Percentiles rank a stretch among this genome's conserved stretches.
Evolutionary conservation across 2,329 filamentous ascomycete genomes (phyloP).

Genomic region (Neophaeococcomyces aloes): DNA sequence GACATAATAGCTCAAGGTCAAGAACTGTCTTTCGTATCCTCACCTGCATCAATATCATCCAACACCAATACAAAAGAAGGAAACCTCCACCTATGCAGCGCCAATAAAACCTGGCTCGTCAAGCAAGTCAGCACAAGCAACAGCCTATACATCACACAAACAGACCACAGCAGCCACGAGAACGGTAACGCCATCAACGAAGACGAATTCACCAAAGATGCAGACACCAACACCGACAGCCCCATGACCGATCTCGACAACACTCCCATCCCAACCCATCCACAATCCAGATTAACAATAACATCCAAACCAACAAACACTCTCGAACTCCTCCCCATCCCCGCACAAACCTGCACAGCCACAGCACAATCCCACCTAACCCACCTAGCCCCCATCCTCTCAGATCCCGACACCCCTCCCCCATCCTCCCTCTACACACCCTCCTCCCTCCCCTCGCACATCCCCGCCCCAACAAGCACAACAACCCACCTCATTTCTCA

Average conservation of each 20-base stretch:
- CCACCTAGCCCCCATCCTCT: neutral
- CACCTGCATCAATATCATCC: constrained; percentile 10
- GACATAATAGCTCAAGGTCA: constrained; percentile 39
- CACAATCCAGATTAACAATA: constrained; percentile 24
- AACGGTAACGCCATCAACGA: neutral
- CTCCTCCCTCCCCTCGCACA: constrained; percentile 9
- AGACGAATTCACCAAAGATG: constrained; percentile 17
- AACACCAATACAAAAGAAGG: neutral
- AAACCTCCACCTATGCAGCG: constrained; percentile 45
- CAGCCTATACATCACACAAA: constrained; percentile 42
- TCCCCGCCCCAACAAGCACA: constrained; percentile 14
- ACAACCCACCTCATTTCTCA: constrained; percentile 6
- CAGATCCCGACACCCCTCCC: neutral
- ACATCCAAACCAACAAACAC: constrained; percentile 38
- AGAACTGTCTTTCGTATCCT: constrained; percentile 35
- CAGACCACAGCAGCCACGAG: constrained; percentile 21
- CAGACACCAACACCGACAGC: constrained; percentile 14
- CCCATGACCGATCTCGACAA: neutral
- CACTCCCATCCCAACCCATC: constrained; percentile 9
- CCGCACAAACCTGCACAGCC: constrained; percentile 6
- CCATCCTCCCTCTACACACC: constrained; percentile 12
- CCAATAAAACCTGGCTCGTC: constrained; percentile 46
- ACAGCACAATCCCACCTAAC: neutral
- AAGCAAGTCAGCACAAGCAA: constrained; percentile 58
- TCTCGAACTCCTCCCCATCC: constrained; percentile 32